A percentile compares a stretch with the other conserved stretches of the same genome.
phyloP scores from a whole-genome alignment of 495 filamentous ascomycete genomes.

The Aspergillus saccharolyticus region DNA sequence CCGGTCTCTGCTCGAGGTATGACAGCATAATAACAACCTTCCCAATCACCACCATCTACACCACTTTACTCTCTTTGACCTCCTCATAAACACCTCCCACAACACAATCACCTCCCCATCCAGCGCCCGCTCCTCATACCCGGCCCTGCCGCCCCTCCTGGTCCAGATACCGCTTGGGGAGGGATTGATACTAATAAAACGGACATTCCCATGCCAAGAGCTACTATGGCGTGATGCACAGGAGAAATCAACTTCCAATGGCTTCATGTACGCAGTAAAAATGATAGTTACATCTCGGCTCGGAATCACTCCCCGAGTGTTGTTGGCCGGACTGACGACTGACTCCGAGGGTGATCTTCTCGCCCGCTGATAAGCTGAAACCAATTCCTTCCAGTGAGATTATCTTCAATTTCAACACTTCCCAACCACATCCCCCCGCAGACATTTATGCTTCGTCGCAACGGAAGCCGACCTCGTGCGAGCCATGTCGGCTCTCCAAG shows the following conservation, averaged over 20 bases:
- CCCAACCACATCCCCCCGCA: neutral
- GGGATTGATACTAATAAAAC: too few species aligned
- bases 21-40: too few species aligned
- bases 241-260: too few species aligned
- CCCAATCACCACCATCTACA: too few species aligned
- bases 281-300: too few species aligned
- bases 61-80: neutral
- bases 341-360: too few species aligned
- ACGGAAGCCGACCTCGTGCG: conserved; percentile 31
- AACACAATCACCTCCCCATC: neutral
- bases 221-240: too few species aligned
- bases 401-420: neutral
- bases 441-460: conserved; percentile 21
- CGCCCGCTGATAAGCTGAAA: neutral
- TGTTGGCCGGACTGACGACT: too few species aligned
- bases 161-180: conserved; percentile 27
- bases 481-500: conserved; percentile 35
- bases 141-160: conserved; percentile 18
- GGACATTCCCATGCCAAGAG: too few species aligned
- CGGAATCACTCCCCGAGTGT: too few species aligned
- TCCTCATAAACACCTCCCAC: neutral
- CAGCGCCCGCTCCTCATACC: conserved; percentile 12
- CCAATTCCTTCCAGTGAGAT: neutral
- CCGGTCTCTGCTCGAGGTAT: too few species aligned
- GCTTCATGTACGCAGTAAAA: too few species aligned